Base-by-base conservation (phyloP, 768 basidiomycete species). In the Pleurotus tuoliensis region DNA sequence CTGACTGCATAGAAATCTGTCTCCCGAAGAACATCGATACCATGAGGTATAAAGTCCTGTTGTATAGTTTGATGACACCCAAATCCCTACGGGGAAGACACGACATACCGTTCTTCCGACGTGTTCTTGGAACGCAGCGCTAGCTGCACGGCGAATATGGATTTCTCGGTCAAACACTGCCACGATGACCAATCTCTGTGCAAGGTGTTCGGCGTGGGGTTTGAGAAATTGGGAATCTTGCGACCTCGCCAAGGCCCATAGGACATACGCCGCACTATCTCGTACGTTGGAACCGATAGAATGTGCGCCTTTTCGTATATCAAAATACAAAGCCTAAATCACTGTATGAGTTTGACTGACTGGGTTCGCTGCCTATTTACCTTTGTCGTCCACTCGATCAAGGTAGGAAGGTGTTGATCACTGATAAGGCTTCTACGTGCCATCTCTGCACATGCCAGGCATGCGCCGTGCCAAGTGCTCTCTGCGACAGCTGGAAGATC, bases 1-100 rank as follows among this genome's bases (percentile, higher is more conserved):
- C 94, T 91, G 57, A 98, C 90, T 40, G 93, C 88, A 73, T 93
- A 98, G 70, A 98, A 98, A 73, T 99, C 97, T 0, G 91, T 92
- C 68, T 92, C 90, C 41, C 86, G 81, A 45, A 99, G 75, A 22
- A 98, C 89, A 65, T 94, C 92, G 60, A 99, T 97, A 1, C 97
- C 97, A 72, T 96, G 88, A 45, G 92, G 87, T 68, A 98, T 95
- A 53, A 95, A 72, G 58, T 82, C 86, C 96, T 98, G 64, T 55
- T 53, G 62, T 51, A 50, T 59, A 22, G 45, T 11, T 27, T 18
- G 18, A 56, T 7, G 16, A 57, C 43, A 47, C 8, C 40, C 5
- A 47, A 37, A 43, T 1, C 5, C n/a, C 52, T 52, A 41, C 45
- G 4, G 52, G 34, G 13, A 48, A 49, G 51, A 30, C 9, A 53